phyloP scores from a whole-genome alignment of 768 basidiomycete species.

The Trametes maxima region DNA sequence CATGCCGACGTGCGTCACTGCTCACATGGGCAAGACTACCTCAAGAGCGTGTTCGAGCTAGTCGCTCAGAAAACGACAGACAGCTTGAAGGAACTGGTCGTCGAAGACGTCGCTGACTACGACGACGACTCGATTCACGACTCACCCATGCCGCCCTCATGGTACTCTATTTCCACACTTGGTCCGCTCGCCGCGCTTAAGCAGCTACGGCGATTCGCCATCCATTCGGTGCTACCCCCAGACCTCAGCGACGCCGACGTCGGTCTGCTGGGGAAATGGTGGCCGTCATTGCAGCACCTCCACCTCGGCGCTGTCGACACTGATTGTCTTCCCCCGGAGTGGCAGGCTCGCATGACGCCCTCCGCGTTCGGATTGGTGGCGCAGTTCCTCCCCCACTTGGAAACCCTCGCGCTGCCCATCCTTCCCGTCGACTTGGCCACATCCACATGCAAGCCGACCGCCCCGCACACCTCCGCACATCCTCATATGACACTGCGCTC shows the following conservation, averaged over 20 bases:
- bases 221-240: constrained; percentile 30
- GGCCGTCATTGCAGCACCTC: constrained; percentile 33
- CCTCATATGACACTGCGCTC: constrained; percentile 22
- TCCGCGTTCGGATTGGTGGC: constrained; percentile 27
- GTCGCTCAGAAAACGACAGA: constrained; percentile 23
- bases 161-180: constrained; percentile 30
- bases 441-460: constrained; percentile 5
- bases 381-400: constrained; percentile 27
- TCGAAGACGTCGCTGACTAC: constrained; percentile 25
- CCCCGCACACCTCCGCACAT: background rate
- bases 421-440: constrained; percentile 26
- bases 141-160: background rate
- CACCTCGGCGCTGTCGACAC: constrained; percentile 28
- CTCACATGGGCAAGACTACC: constrained; percentile 11
- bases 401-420: constrained; percentile 20
- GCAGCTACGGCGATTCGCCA: constrained; percentile 28
- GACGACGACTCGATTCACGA: constrained; percentile 8
- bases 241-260: constrained; percentile 32
- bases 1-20: constrained; percentile 22
- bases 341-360: constrained; percentile 23
- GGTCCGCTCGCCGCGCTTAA: constrained; percentile 31
- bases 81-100: constrained; percentile 25
- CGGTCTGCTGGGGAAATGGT: constrained; percentile 31
- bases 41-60: constrained; percentile 23
- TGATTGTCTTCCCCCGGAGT: constrained; percentile 22